Evolutionary conservation across 164 flowering plant genomes (phyloP).

Genomic region (Macadamia integrifolia): DNA sequence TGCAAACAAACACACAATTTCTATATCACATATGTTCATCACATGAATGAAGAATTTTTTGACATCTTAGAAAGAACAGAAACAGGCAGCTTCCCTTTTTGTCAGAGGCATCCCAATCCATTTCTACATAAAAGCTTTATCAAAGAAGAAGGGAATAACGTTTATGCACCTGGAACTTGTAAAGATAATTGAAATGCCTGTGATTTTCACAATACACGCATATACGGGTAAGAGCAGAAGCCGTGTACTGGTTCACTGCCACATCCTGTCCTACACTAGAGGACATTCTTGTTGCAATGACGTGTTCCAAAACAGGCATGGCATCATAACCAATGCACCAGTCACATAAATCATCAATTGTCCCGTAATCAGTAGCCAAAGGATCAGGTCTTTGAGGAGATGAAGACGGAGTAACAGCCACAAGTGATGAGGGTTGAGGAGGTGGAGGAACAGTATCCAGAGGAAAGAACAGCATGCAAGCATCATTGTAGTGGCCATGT

Average conservation of each 20-base stretch:
- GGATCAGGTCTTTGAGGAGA: slow-evolving; percentile 88
- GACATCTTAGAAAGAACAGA: neutral
- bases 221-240: slow-evolving; percentile 73
- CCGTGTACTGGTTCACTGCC: slow-evolving; percentile 55
- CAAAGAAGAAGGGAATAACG: neutral
- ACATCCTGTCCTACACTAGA: slow-evolving; percentile 45
- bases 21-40: neutral
- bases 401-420: slow-evolving; percentile 53
- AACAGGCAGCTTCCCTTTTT: no score
- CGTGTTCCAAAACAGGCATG: slow-evolving; percentile 75
- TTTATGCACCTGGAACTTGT: slow-evolving; percentile 74
- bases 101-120: no score
- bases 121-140: neutral
- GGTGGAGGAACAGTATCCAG: slow-evolving; percentile 59
- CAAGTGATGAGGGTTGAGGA: slow-evolving; percentile 59
- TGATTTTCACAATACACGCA: slow-evolving; percentile 92
- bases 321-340: slow-evolving; percentile 86
- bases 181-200: slow-evolving; percentile 85
- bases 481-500: slow-evolving; percentile 84
- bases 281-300: slow-evolving; percentile 63
- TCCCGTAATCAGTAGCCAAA: slow-evolving; percentile 91
- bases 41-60: neutral
- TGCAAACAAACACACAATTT: neutral
- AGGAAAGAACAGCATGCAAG: slow-evolving; percentile 89
- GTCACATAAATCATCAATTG: slow-evolving; percentile 89